Conservation (phyloP, 805 yeast species). For the Candida andamanensis region DNA sequence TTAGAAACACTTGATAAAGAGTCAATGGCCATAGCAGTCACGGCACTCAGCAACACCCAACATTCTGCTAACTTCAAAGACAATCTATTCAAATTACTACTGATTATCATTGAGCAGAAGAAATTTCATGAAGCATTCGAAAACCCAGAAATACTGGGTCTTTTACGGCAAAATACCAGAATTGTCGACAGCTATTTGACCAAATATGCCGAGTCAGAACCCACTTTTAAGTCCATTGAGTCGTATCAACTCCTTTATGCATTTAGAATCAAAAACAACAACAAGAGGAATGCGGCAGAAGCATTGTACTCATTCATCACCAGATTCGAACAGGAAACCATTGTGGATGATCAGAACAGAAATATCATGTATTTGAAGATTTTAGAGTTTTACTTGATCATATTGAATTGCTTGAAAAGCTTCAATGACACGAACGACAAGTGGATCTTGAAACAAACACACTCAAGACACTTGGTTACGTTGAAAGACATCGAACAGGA, state of each 20-base stretch:
- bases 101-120: constrained; percentile 19
- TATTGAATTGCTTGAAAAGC: constrained; percentile 33
- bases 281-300: constrained; percentile 36
- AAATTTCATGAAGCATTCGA: constrained; percentile 20
- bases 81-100: constrained; percentile 19
- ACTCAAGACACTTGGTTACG: constrained; percentile 14
- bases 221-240: constrained; percentile 24
- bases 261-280: constrained; percentile 33
- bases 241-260: constrained; percentile 35
- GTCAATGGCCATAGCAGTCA: constrained; percentile 1
- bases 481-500: constrained; percentile 28
- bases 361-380: constrained; percentile 34
- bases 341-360: constrained; percentile 16
- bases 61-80: constrained; percentile 1
- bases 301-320: constrained; percentile 34
- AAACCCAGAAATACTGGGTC: background rate
- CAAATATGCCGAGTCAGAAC: constrained; percentile 26
- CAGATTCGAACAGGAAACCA: constrained; percentile 24
- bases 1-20: constrained; percentile 4
- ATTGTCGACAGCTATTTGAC: constrained; percentile 30
- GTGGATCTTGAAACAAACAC: constrained; percentile 27
- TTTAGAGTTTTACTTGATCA: constrained; percentile 38
- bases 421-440: constrained; percentile 29
- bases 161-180: constrained; percentile 21
- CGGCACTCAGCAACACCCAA: constrained; percentile 2